phyloP scores from a whole-genome alignment of 805 yeast species.

The Nakazawaea wyomingensis region DNA sequence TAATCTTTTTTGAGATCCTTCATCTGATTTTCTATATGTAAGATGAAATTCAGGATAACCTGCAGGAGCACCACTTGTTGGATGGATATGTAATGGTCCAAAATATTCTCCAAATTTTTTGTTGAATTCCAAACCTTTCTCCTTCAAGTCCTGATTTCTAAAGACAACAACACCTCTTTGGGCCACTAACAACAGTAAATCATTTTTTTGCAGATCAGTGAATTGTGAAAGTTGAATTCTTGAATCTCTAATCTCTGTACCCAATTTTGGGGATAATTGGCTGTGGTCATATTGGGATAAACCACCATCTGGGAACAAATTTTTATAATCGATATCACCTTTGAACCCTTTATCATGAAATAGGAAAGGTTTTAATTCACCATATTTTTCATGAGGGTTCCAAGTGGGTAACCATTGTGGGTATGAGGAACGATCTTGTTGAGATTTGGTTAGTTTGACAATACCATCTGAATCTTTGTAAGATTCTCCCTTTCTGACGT shows the following conservation, averaged over 20 bases:
- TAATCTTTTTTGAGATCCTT: slow-evolving; percentile 31
- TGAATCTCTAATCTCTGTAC: slow-evolving; percentile 44
- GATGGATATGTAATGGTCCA: slow-evolving; percentile 70
- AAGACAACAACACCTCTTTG: slow-evolving; percentile 66
- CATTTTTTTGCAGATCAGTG: slow-evolving; percentile 53
- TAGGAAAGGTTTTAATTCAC: slow-evolving; percentile 50
- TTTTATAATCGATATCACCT: slow-evolving; percentile 55
- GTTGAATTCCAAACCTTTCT: slow-evolving; percentile 42
- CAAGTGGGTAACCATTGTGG: slow-evolving; percentile 66
- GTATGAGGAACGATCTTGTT: slow-evolving; percentile 29
- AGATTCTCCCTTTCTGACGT: slow-evolving; percentile 48
- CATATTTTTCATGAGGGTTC: slow-evolving; percentile 53
- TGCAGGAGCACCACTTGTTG: slow-evolving; percentile 66
- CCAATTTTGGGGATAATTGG: slow-evolving; percentile 64
- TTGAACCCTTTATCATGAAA: slow-evolving; percentile 58
- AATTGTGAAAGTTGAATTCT: slow-evolving; percentile 58
- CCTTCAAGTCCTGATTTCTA: slow-evolving; percentile 61
- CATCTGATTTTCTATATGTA: slow-evolving; percentile 46
- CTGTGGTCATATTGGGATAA: slow-evolving; percentile 18
- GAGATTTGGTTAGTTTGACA: slow-evolving; percentile 37
- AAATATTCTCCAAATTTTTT: slow-evolving; percentile 55
- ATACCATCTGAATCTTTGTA: slow-evolving; percentile 44
- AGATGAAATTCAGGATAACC: slow-evolving; percentile 56
- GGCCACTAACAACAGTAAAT: slow-evolving; percentile 62
- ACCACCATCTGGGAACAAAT: slow-evolving; percentile 33